Evolutionary conservation across 75 land plant genomes (phyloP).

Genomic region (Picea glauca): DNA sequence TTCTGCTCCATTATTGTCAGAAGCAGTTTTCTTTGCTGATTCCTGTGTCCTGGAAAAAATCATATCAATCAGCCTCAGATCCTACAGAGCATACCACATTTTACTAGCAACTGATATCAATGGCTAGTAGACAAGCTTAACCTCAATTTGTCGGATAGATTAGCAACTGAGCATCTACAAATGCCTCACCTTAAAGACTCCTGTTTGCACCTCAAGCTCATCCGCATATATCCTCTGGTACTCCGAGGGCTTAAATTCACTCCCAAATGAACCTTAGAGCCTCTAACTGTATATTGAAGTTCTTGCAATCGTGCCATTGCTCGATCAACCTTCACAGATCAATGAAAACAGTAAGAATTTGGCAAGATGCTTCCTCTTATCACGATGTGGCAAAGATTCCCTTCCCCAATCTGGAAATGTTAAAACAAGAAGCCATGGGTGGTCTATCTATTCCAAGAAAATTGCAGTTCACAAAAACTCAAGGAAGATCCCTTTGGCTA

Average conservation of each 20-base stretch:
- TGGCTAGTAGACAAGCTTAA: not conserved
- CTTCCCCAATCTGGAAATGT: too few species aligned
- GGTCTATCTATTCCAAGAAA: too few species aligned
- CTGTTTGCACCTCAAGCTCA: constrained; percentile 53
- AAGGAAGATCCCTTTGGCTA: too few species aligned
- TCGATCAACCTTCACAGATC: constrained; percentile 44
- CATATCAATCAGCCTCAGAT: not conserved
- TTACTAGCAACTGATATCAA: not conserved
- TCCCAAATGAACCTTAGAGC: constrained; percentile 38
- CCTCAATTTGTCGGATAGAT: too few species aligned
- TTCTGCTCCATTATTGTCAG: not conserved
- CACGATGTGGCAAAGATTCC: too few species aligned
- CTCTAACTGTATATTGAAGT: constrained; percentile 52
- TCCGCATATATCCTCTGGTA: constrained; percentile 40
- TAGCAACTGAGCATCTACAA: not conserved
- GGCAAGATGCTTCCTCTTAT: too few species aligned
- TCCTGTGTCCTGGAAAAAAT: not conserved
- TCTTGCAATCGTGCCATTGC: constrained; percentile 70
- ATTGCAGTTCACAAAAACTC: too few species aligned
- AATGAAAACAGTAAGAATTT: not conserved
- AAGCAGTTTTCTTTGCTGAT: not conserved
- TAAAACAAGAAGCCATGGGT: too few species aligned
- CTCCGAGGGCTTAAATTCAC: constrained; percentile 47
- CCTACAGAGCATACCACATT: not conserved
- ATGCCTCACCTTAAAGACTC: constrained; percentile 42